Conservation (phyloP, 2,329 filamentous ascomycete genomes). For the Aspergillus pseudoviridinutans region DNA sequence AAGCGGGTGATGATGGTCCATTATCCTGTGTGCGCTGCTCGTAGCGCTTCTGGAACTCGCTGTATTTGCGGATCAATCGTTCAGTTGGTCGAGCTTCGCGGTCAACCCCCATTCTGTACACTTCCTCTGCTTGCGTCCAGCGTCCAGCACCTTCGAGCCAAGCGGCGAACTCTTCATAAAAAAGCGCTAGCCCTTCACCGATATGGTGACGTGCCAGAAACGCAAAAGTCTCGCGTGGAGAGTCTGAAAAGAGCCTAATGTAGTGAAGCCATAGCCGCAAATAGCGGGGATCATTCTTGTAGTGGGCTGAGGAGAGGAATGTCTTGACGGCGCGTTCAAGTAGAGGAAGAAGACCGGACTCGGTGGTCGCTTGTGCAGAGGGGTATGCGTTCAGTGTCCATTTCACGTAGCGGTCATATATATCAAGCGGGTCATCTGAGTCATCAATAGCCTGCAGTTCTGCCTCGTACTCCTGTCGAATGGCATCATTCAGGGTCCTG, state of each 20-base stretch:
- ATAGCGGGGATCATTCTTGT: constrained; percentile 93
- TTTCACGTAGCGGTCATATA: constrained; percentile 94
- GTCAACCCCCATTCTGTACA: constrained; percentile 86
- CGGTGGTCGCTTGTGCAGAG: constrained; percentile 82
- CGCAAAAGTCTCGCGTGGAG: constrained; percentile 87
- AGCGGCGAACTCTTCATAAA: constrained; percentile 93
- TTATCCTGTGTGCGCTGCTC: constrained; percentile 61
- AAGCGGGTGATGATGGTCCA: constrained; percentile 78
- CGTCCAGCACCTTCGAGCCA: constrained; percentile 83
- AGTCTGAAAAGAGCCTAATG: constrained; percentile 85
- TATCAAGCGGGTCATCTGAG: constrained; percentile 89
- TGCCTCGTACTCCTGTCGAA: constrained; percentile 78
- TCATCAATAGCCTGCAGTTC: constrained; percentile 76
- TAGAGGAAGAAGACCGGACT: constrained; percentile 83
- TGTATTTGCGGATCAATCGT: constrained; percentile 81
- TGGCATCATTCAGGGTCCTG: constrained; percentile 71
- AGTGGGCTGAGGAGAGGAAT: constrained; percentile 79
- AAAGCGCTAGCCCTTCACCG: constrained; percentile 81
- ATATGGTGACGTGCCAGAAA: constrained; percentile 86
- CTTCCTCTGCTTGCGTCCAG: constrained; percentile 89
- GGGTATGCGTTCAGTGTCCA: constrained; percentile 97
- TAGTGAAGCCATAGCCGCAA: constrained; percentile 92
- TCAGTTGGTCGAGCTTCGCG: constrained; percentile 78
- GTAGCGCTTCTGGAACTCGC: constrained; percentile 79
- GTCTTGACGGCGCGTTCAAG: constrained; percentile 90